Conservation (phyloP, 2,329 filamentous ascomycete genomes). For the Elsinoe perseae region DNA sequence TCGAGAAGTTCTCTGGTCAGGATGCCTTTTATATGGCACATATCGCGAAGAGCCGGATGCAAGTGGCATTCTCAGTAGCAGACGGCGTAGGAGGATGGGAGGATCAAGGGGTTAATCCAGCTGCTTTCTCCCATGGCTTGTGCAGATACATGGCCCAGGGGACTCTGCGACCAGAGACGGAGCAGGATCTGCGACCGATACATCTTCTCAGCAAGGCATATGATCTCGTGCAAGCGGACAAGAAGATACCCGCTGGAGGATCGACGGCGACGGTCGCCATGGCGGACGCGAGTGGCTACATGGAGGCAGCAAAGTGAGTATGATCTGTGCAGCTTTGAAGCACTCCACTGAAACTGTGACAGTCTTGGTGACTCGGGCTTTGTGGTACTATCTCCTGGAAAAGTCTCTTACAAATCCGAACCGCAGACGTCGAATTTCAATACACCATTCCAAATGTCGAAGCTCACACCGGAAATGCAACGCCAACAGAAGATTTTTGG, state of each 20-base stretch:
- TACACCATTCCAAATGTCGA: conserved; percentile 87
- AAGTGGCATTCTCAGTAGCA: conserved; percentile 78
- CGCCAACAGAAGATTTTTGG: conserved; percentile 78
- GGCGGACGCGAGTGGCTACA: conserved; percentile 59
- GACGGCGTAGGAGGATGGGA: conserved; percentile 96
- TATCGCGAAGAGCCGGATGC: conserved; percentile 57
- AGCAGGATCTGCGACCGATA: conserved; percentile 42
- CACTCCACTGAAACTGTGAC: conserved; percentile 7
- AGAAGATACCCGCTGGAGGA: conserved; percentile 68
- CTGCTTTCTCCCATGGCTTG: conserved; percentile 87
- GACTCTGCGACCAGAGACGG: conserved; percentile 49
- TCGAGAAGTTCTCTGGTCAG: conserved; percentile 69
- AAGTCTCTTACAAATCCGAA: conserved; percentile 72
- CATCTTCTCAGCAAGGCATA: conserved; percentile 77
- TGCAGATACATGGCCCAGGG: conserved; percentile 84
- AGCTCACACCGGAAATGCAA: conserved; percentile 73
- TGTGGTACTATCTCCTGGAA: conserved; percentile 75
- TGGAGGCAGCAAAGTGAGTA: conserved; percentile 74
- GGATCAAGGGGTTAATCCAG: conserved; percentile 85
- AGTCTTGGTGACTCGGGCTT: conserved; percentile 88
- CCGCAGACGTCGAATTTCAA: conserved; percentile 97
- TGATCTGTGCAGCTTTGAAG: neutral
- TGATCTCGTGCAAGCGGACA: conserved; percentile 68
- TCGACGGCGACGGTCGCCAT: conserved; percentile 89
- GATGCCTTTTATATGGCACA: conserved; percentile 90